phyloP scores from a whole-genome alignment of 129 eudicot species.

The Chrysanthemum seticuspe region DNA sequence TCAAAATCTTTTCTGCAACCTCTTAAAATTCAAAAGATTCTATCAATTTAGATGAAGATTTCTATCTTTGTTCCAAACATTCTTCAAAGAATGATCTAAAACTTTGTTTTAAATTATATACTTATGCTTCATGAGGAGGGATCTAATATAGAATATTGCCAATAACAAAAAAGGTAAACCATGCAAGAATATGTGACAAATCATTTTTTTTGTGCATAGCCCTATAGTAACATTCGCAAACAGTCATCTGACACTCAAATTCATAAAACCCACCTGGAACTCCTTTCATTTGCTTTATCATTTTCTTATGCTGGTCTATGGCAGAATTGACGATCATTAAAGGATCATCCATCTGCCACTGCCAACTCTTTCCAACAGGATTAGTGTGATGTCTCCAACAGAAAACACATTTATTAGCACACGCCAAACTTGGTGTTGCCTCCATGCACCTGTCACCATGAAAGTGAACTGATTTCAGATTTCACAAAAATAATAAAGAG shows the following conservation, averaged over 20 bases:
- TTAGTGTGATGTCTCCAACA: constrained; percentile 99
- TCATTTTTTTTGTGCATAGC: too few relatives aligned
- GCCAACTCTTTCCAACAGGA: constrained; percentile 98
- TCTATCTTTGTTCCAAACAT: not conserved
- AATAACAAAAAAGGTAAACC: too few relatives aligned
- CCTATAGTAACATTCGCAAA: not conserved
- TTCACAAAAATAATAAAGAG: not conserved
- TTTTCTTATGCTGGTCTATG: constrained; percentile 82
- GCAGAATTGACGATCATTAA: constrained; percentile 79
- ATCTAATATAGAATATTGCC: too few relatives aligned
- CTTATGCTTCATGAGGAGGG: not conserved
- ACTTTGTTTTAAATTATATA: not conserved
- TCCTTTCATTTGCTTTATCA: constrained; percentile 99
- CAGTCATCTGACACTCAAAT: not conserved
- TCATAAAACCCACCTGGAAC: constrained; percentile 75
- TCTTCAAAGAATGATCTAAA: not conserved
- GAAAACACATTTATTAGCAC: constrained; percentile 99
- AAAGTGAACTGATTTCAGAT: not conserved
- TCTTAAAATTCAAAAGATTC: not conserved
- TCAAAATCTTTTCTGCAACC: not conserved
- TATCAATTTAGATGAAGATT: not conserved
- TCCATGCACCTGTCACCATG: constrained; percentile 84
- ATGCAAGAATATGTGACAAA: too few relatives aligned
- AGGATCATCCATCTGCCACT: constrained; percentile 99
- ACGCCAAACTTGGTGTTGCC: constrained; percentile 96